Base-by-base conservation (phyloP, 2,329 filamentous ascomycete genomes). In the Xylogone sp. region DNA sequence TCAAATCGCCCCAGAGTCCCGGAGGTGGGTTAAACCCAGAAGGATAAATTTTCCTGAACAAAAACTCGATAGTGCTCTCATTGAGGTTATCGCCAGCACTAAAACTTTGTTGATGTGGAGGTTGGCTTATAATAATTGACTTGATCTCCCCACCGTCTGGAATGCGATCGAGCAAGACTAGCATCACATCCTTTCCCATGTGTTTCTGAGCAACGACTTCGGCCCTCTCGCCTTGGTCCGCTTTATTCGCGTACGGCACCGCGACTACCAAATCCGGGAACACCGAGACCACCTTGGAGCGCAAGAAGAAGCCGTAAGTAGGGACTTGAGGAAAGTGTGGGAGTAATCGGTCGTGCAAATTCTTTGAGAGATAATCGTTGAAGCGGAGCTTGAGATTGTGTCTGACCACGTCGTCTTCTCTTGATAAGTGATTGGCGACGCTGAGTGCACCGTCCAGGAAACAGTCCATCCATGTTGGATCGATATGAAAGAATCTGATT, bases 401-500 rank as follows among this genome's bases (percentile, higher is more conserved):
- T 5, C 68, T 63, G 39, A 69, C 67, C 3, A 21, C 19, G 21
- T 58, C 56, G 21, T 62, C 43, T n/a, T 68, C 62, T 1, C 44
- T 48, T 3, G 61, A 62, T 0, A 65, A 31, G 48, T 75, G 69
- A 56, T 75, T 76, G 0, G 57, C 73, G 1, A 73, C 48, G 10
- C 62, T 68, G 0, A 77, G 59, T 0, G 69, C 74, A 0, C 75
- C 75, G 50, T 77, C 75, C 1, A 77, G 52, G 3, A 76, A 47
- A 6, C 65, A 66, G 43, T 74, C 69, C 0, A 70, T 54, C 75
- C 75, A 78, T 48, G 66, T 66, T 1, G 51, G 21, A 48, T 78
- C 75, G 10, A 78, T 71, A 31, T 65, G 52, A 61, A 78, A 78
- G 62, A 75, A 74, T 0, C 72, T 65, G 0, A 78, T 46, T 9